Evolutionary conservation across 202 grass and related monocot genomes (phyloP).

Genomic region (Miscanthus sacchariflorus): DNA sequence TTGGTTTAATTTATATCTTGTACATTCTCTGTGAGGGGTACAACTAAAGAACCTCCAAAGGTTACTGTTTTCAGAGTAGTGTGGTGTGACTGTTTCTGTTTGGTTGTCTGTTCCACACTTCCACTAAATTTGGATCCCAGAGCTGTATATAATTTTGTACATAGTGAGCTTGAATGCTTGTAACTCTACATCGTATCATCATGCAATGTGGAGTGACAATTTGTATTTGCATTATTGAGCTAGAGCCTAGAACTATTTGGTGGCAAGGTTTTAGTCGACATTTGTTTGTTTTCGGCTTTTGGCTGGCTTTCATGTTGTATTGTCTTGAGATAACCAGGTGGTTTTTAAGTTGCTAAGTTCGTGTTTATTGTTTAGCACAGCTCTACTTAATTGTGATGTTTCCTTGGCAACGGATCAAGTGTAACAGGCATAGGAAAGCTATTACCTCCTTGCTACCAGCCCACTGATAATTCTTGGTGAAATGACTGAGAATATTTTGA

Average conservation of each 20-base stretch:
- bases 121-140: not conserved
- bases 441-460: not conserved
- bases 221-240: not conserved
- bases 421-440: not conserved
- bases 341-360: not conserved
- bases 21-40: not conserved
- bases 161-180: not conserved
- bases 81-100: not conserved
- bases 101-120: too few species aligned
- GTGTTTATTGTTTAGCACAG: not conserved
- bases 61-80: not conserved
- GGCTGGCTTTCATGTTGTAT: not conserved
- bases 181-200: not conserved
- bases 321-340: not conserved
- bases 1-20: not conserved
- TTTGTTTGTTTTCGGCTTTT: not conserved
- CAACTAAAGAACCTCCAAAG: not conserved
- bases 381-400: not conserved
- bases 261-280: not conserved
- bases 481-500: constrained; percentile 14
- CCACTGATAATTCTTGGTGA: not conserved
- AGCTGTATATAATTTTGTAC: constrained; percentile 2
- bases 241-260: not conserved
- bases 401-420: not conserved
- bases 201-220: not conserved